Percentiles rank a stretch among this genome's conserved stretches.
Evolutionary conservation across 2,329 filamentous ascomycete species (phyloP).

Genomic region (Calonectria crousiana): DNA sequence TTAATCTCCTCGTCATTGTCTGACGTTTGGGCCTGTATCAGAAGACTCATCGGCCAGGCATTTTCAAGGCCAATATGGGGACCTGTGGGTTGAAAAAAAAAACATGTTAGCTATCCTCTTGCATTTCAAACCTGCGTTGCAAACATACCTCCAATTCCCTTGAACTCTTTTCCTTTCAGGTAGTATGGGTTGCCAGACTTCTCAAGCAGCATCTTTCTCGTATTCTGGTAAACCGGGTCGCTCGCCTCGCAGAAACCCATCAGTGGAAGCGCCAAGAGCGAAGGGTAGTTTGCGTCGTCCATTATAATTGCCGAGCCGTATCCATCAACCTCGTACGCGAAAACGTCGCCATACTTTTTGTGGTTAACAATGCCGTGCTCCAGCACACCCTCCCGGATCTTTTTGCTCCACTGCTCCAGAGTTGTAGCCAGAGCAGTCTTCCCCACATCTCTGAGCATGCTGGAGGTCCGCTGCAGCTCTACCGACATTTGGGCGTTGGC

Average conservation of each 20-base stretch:
- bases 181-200: constrained; percentile 90
- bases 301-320: constrained; percentile 86
- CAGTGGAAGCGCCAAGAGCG: constrained; percentile 80
- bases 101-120: constrained; percentile 19
- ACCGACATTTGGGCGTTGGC: constrained; percentile 97
- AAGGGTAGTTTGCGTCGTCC: constrained; percentile 92
- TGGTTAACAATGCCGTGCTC: constrained; percentile 86
- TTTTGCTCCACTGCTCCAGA: constrained; percentile 69
- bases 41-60: constrained; percentile 96
- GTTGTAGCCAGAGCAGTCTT: constrained; percentile 65
- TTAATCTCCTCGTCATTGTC: constrained; percentile 86
- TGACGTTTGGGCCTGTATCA: constrained; percentile 91
- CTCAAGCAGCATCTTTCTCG: constrained; percentile 80
- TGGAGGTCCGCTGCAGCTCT: constrained; percentile 81
- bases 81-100: constrained; percentile 47
- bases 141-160: constrained; percentile 84
- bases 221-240: constrained; percentile 87
- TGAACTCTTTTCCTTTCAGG: constrained; percentile 80
- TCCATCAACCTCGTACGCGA: constrained; percentile 90
- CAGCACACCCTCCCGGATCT: constrained; percentile 82
- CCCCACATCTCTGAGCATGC: constrained; percentile 73
- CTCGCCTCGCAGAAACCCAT: constrained; percentile 78
- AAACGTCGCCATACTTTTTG: constrained; percentile 81
- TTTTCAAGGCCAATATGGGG: constrained; percentile 85
- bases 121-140: too few species aligned